These are phyloP conservation scores for Delitschia confertaspora DNA, from an alignment of 495 filamentous ascomycete genomes.

Conservation along the genomic window DNA sequence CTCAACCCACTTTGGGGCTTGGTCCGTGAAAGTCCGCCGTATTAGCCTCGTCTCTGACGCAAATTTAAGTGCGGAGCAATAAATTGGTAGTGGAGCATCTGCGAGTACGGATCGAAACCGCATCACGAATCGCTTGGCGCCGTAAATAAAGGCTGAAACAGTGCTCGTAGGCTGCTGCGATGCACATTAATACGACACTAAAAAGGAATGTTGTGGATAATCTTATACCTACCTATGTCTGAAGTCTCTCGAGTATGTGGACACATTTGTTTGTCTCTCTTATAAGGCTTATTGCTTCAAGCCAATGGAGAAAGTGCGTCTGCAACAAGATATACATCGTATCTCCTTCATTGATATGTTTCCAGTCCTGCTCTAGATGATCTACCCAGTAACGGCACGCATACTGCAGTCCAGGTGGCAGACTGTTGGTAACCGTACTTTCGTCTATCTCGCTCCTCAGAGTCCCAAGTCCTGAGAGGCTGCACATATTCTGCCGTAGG, in stretches of 20 bases:
- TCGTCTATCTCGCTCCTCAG: slow-evolving; percentile 25
- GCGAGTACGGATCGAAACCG: slow-evolving; percentile 25
- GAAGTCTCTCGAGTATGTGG: not conserved
- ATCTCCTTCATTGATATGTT: slow-evolving; percentile 22
- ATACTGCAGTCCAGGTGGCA: slow-evolving; percentile 37
- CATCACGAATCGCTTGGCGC: slow-evolving; percentile 35
- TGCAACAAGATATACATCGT: slow-evolving; percentile 32
- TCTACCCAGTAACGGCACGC: slow-evolving; percentile 35
- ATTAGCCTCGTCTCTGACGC: slow-evolving; percentile 27
- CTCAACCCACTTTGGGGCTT: slow-evolving; percentile 3
- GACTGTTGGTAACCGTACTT: slow-evolving; percentile 40
- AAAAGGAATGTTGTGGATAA: not conserved
- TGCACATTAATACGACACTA: slow-evolving; percentile 6
- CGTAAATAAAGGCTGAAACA: slow-evolving; percentile 28
- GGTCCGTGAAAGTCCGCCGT: slow-evolving; percentile 3
- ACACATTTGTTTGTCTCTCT: slow-evolving; percentile 14
- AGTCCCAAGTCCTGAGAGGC: slow-evolving; percentile 26
- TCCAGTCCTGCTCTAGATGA: slow-evolving; percentile 36
- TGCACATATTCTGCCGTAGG: slow-evolving; percentile 38
- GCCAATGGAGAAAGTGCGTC: slow-evolving; percentile 40
- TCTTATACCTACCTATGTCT: not conserved
- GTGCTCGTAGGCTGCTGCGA: slow-evolving; percentile 2
- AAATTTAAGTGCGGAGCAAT: slow-evolving; percentile 34
- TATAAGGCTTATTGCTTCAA: slow-evolving; percentile 38
- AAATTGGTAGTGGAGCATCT: slow-evolving; percentile 30